A percentile compares a stretch with the other conserved stretches of the same genome.
These are phyloP conservation scores for Apiospora malaysiana DNA, from an alignment of 2,329 filamentous ascomycete genomes.

Conservation along the genomic window DNA sequence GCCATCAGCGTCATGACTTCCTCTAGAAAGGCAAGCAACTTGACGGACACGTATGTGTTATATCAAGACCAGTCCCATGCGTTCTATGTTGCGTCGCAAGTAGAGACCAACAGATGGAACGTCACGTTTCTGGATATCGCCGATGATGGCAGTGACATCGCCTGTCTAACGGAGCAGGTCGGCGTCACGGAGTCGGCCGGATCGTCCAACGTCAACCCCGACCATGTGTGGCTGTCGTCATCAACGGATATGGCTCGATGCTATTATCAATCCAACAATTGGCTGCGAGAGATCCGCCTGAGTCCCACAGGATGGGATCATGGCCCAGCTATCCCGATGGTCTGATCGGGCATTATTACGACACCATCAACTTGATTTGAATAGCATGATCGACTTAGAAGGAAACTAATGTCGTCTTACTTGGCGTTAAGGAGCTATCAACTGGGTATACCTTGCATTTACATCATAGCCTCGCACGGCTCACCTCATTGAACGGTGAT, in stretches of 20 bases:
- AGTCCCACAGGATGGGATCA: conserved; percentile 27
- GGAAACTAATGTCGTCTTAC: conserved; percentile 18
- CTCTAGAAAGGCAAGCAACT: conserved; percentile 25
- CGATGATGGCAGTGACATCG: conserved; percentile 29
- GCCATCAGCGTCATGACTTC: conserved; percentile 31
- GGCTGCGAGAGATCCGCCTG: conserved; percentile 28
- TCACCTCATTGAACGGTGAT: conserved; percentile 2
- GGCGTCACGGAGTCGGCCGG: conserved; percentile 20
- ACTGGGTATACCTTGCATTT: conserved; percentile 18
- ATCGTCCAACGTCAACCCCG: conserved; percentile 1
- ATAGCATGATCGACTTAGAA: conserved; percentile 17
- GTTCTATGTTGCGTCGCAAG: conserved; percentile 30
- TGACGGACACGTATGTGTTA: conserved; percentile 32
- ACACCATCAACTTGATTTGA: conserved; percentile 15
- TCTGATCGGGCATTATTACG: conserved; percentile 18
- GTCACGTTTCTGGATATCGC: conserved; percentile 28
- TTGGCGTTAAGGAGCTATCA: conserved; percentile 15
- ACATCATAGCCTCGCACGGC: conserved; percentile 14
- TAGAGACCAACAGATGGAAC: conserved; percentile 28
- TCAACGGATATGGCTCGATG: conserved; percentile 30
- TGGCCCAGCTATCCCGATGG: conserved; percentile 27
- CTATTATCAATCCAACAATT: conserved; percentile 29
- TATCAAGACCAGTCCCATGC: conserved; percentile 32
- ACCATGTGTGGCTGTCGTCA: conserved; percentile 19
- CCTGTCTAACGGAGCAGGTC: conserved; percentile 29